phyloP scores from a whole-genome alignment of 225 moss, liverwort and hornwort genomes.

The Ulota crispa region DNA sequence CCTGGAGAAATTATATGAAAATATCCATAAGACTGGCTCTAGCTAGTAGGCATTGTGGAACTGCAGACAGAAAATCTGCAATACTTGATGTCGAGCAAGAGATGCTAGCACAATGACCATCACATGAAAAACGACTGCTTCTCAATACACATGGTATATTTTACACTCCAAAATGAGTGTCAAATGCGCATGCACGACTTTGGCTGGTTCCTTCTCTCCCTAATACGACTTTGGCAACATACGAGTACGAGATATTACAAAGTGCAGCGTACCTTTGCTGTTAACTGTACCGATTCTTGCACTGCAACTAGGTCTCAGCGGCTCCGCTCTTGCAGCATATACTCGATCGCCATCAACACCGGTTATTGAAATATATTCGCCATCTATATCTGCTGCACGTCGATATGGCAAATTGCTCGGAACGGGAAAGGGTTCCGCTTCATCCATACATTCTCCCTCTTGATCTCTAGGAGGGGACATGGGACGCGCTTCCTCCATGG shows the following conservation, averaged over 20 bases:
- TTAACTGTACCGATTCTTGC: slow-evolving; percentile 5
- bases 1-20: not conserved
- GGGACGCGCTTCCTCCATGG: slow-evolving; percentile 34
- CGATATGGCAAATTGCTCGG: slow-evolving; percentile 44
- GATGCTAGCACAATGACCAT: slow-evolving; percentile 1
- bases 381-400: slow-evolving; percentile 59
- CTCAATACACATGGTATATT: not conserved
- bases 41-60: not conserved
- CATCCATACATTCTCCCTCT: slow-evolving; percentile 41
- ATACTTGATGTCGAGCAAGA: not conserved
- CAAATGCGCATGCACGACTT: not conserved
- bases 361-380: slow-evolving; percentile 55
- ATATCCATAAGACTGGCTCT: not conserved
- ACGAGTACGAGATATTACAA: not conserved
- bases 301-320: slow-evolving; percentile 26
- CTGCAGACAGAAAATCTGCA: not conserved
- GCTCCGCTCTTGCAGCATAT: slow-evolving; percentile 46
- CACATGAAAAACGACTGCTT: not conserved
- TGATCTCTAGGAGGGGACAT: slow-evolving; percentile 42
- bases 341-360: slow-evolving; percentile 61
- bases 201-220: not conserved
- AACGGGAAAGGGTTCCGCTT: slow-evolving; percentile 29
- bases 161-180: not conserved
- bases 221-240: not conserved
- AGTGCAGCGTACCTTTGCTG: slow-evolving; percentile 34